These are phyloP conservation scores for Blastobotrys elegans DNA, from an alignment of 1,139 yeast species.

Conservation along the genomic window DNA sequence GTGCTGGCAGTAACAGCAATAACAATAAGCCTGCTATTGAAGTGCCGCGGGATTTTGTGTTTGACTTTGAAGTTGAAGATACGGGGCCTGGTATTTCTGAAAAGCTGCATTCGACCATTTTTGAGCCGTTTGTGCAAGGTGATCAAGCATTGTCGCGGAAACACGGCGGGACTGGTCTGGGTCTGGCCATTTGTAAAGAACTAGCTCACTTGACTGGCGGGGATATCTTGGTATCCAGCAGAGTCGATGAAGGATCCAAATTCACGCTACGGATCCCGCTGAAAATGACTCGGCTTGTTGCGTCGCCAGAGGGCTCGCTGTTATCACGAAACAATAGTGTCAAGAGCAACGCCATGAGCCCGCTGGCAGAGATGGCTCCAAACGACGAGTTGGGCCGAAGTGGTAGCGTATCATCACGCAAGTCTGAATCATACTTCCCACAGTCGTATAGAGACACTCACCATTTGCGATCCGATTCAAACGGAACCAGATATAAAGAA, in stretches of 20 bases:
- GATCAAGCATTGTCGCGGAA: conserved; percentile 90
- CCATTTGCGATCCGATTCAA: neutral
- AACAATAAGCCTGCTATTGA: neutral
- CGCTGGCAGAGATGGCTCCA: conserved; percentile 1
- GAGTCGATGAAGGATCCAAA: conserved; percentile 71
- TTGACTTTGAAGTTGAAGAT: conserved; percentile 75
- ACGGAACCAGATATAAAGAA: neutral
- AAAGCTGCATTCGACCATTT: conserved; percentile 72
- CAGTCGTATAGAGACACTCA: neutral
- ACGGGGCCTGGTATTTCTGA: conserved; percentile 92
- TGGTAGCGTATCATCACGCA: neutral
- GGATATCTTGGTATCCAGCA: conserved; percentile 59
- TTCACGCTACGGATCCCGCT: conserved; percentile 73
- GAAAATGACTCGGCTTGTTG: conserved; percentile 21
- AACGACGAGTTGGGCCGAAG: neutral
- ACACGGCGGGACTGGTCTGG: conserved; percentile 94
- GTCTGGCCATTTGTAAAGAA: conserved; percentile 88
- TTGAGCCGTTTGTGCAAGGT: conserved; percentile 96
- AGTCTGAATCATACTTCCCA: conserved; percentile 1
- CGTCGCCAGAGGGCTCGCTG: neutral
- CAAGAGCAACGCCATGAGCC: conserved; percentile 3
- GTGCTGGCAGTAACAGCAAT: neutral
- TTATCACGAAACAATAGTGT: conserved; percentile 8
- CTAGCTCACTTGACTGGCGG: conserved; percentile 76
- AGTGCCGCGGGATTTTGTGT: conserved; percentile 13